Conservation (phyloP, 768 basidiomycete genomes). For the Tephrocybe sp. region DNA sequence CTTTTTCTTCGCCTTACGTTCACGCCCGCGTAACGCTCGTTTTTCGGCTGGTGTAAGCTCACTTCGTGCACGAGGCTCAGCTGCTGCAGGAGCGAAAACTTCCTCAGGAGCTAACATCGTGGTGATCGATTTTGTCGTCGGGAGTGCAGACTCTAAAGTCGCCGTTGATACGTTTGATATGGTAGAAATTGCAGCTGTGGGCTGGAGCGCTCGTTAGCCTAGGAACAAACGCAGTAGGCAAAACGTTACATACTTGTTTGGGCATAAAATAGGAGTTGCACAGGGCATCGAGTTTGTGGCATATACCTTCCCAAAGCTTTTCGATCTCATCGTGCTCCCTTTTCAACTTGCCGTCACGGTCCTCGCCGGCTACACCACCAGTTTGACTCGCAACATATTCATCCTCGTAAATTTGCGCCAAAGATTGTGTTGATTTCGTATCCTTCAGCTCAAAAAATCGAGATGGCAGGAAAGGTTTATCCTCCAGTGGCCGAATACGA, state of each 20-base stretch:
- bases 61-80: constrained; percentile 60
- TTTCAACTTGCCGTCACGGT: constrained; percentile 84
- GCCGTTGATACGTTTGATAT: constrained; percentile 81
- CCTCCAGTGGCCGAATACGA: constrained; percentile 73
- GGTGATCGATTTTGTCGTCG: constrained; percentile 71
- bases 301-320: constrained; percentile 80
- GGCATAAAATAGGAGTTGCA: constrained; percentile 96
- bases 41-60: constrained; percentile 90
- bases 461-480: constrained; percentile 90
- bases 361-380: constrained; percentile 57
- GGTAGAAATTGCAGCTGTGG: constrained; percentile 84
- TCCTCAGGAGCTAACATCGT: constrained; percentile 95
- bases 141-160: constrained; percentile 87
- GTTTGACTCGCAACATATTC: constrained; percentile 76
- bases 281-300: constrained; percentile 86
- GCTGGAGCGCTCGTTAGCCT: constrained; percentile 44
- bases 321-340: constrained; percentile 91
- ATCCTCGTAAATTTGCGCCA: constrained; percentile 95
- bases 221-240: neutral
- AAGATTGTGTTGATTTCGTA: constrained; percentile 81
- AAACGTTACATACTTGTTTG: constrained; percentile 66
- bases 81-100: constrained; percentile 62
- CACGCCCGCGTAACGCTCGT: constrained; percentile 62
- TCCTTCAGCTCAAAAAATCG: constrained; percentile 88
- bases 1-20: constrained; percentile 70